Percentiles rank a stretch among this genome's conserved stretches.
phyloP scores from a whole-genome alignment of 169 alveolate species.

The Plasmodium vivax region DNA sequence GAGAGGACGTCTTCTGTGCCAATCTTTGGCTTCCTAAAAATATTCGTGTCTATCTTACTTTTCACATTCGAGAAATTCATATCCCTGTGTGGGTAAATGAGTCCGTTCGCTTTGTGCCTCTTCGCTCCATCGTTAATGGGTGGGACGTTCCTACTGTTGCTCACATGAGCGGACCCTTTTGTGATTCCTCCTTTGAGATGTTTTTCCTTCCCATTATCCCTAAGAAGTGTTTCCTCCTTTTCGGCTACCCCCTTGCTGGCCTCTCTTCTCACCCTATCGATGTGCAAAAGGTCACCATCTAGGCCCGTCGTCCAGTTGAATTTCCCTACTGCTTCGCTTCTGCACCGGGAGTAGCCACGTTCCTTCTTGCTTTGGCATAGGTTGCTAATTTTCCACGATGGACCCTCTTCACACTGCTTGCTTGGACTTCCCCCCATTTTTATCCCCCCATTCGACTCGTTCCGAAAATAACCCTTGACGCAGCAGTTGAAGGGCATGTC shows the following conservation, averaged over 20 bases:
- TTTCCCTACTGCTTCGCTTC: constrained; percentile 9
- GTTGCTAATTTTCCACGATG: background rate
- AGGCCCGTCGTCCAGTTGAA: background rate
- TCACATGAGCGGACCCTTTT: background rate
- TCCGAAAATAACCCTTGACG: background rate
- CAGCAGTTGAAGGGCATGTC: background rate
- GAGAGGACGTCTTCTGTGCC: background rate
- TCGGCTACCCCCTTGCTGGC: background rate
- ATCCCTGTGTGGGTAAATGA: background rate
- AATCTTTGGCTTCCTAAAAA: background rate
- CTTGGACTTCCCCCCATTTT: background rate
- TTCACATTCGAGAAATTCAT: constrained; percentile 29
- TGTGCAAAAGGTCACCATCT: background rate
- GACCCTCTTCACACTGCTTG: background rate
- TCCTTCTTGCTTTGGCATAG: background rate
- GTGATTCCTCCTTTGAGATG: background rate
- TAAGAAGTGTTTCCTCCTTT: background rate
- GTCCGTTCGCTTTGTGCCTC: background rate
- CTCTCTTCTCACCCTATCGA: background rate
- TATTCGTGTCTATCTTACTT: constrained; percentile 60
- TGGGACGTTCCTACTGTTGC: background rate
- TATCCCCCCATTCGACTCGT: constrained; percentile 3
- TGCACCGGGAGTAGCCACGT: constrained; percentile 7
- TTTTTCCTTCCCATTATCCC: background rate
- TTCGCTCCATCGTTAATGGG: background rate